Percentiles rank a stretch among this genome's conserved stretches.
phyloP scores from a whole-genome alignment of 2,329 filamentous ascomycete species.

The Pseudopithomyces maydicus region DNA sequence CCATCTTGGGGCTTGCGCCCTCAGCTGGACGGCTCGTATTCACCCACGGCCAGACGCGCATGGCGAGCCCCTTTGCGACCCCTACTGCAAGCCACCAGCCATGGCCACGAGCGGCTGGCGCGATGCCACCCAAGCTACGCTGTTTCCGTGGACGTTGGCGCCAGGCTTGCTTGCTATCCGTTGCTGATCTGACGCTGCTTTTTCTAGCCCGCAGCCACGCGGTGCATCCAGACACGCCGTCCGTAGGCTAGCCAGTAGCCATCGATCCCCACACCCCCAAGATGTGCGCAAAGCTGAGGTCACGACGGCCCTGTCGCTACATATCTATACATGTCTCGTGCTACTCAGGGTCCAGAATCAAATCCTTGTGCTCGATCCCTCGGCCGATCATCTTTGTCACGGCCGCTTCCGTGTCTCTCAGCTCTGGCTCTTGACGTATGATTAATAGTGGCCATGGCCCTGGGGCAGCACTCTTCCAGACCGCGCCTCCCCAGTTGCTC shows the following conservation, averaged over 20 bases:
- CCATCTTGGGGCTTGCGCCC: background rate
- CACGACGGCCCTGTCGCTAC: slow-evolving; percentile 19
- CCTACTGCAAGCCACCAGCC: background rate
- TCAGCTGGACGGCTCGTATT: slow-evolving; percentile 1
- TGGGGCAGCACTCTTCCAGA: background rate
- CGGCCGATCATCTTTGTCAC: background rate
- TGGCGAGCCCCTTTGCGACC: no score
- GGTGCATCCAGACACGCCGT: slow-evolving; percentile 28
- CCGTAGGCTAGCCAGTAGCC: slow-evolving; percentile 17
- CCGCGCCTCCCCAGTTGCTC: background rate
- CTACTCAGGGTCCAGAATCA: slow-evolving; percentile 20
- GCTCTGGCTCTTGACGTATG: background rate
- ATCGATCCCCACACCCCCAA: slow-evolving; percentile 13
- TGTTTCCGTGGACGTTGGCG: background rate
- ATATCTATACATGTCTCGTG: slow-evolving; percentile 28
- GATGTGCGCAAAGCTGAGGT: slow-evolving; percentile 30
- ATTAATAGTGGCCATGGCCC: background rate
- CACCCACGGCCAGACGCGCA: background rate
- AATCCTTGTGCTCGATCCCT: background rate
- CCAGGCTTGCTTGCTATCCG: background rate
- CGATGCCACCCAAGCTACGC: no score
- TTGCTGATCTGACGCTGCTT: slow-evolving; percentile 4
- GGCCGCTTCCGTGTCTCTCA: background rate
- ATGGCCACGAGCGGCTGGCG: background rate
- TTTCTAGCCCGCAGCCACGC: slow-evolving; percentile 30